Evolutionary conservation across 345 rosid species (phyloP), one percentile per base, ranked within the genome.

Genomic region (Laguncularia racemosa): DNA sequence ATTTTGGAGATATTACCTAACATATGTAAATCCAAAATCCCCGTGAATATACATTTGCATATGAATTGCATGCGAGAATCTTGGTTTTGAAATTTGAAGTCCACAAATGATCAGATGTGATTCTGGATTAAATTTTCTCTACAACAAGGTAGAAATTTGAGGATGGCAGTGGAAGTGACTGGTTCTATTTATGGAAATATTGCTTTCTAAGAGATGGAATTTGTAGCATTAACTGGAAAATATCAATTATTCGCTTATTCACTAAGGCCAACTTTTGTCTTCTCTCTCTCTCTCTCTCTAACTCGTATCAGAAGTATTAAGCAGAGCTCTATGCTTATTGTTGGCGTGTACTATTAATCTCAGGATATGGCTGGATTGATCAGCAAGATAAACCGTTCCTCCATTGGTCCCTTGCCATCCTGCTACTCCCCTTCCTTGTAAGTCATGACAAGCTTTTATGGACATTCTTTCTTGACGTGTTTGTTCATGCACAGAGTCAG

Each of bases 321-420:
- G 53, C 26, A 23, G 26, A 23, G 26, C 26, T 23, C 2, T 23
- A 18, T 52, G 14, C 18, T 47, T 21, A 33, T 23, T 53, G 19
- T 68, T 64, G 67, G 58, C 43, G 44, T 58, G 33, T 4, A 2
- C 53, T 17, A 73, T 20, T 68, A 54, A 33, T 73, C 71, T 58
- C 80, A 89, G 99, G 99, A 93, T 76, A 93, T 93, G 99, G 99
- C 96, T 60, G 99, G 99, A 62, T 75, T 93, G 65, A 93, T 93
- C 59, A 86, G 97, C 83, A 93, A 93, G 90, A 91, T 93, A 76
- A 93, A 93, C 56, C 97, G 91, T 55, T 93, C 99, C 52, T 93
- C 96, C 16, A 89, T 93, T 59, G 99, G 97, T 46, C 97, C 96
- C 20, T 68, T 93, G 71, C 99, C 99, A 45, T 49, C 97, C 13